Base-by-base conservation (phyloP, 257 asterid species). In the Solanum bukasovii region DNA sequence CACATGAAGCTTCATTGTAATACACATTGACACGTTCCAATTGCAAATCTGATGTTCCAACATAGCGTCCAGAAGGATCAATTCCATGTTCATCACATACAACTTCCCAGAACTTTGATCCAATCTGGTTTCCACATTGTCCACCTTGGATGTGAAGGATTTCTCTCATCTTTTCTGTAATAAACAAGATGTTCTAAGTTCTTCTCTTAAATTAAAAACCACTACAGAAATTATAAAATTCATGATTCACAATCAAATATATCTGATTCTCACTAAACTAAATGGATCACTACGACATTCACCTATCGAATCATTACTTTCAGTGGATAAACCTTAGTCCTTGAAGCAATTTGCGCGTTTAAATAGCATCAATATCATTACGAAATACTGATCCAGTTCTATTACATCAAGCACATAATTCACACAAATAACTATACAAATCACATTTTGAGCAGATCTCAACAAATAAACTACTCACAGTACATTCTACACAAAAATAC, bases 61-160 rank as follows among this genome's bases (percentile, higher is more conserved):
- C 96, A 71, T 94, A 95, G 70, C 94, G 94, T 13, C 98, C 98
- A 27, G 98, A 94, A 61, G 96, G 98, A 81, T 95, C 98, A 88
- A 95, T 93, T 63, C 98, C 98, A 44, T 95, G 98, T 87, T 95
- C 98, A 75, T 94, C 98, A 88, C 98, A 95, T 23, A 95, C 98
- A 86, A 95, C 98, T 88, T 95, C 98, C 98, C 98, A 95, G 89
- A 94, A 94, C 93, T 95, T 95, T 9, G 98, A 95, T 81, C 98
- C 98, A 56, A 95, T 95, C 92, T 95, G 98, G 93, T 95, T 95
- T 9, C 98, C 98, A 63, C 98, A 95, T 87, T 95, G 98, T 13
- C 98, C 98, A 12, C 95, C 98, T 88, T 95, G 98, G 87, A 95
- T 74, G 49, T 95, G 98, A 87, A 95, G 98, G 95, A 95, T 95